phyloP scores from a whole-genome alignment of 495 filamentous ascomycete genomes.

The Pseudomonodictys pantanalensis region DNA sequence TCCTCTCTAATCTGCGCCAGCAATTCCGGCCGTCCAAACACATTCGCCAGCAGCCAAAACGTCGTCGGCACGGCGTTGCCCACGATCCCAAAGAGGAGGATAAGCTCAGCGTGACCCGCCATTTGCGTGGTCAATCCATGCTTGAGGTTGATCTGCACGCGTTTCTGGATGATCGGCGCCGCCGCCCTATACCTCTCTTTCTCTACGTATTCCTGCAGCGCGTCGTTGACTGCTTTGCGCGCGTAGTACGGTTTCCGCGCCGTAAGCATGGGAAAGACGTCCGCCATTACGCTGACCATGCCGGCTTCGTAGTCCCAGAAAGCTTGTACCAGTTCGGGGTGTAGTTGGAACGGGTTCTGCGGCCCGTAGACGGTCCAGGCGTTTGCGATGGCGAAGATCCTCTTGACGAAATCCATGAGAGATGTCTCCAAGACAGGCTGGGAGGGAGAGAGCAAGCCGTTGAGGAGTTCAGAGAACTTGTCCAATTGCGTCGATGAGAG shows the following conservation, averaged over 20 bases:
- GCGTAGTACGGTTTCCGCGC: constrained; percentile 32
- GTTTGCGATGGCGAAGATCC: constrained; percentile 21
- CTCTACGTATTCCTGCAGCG: constrained; percentile 31
- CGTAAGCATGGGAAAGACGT: constrained; percentile 30
- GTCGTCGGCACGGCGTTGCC: constrained; percentile 28
- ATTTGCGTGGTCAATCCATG: constrained; percentile 23
- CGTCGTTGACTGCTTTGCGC: constrained; percentile 29
- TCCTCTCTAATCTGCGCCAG: constrained; percentile 16
- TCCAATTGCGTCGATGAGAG: constrained; percentile 1
- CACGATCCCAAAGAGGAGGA: constrained; percentile 26
- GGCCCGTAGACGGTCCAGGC: constrained; percentile 35
- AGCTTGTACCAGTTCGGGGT: constrained; percentile 26
- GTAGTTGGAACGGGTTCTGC: constrained; percentile 31
- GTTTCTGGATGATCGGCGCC: constrained; percentile 32
- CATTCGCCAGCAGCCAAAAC: constrained; percentile 28
- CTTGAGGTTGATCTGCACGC: constrained; percentile 23
- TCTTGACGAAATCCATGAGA: constrained; percentile 20
- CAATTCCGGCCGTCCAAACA: constrained; percentile 18
- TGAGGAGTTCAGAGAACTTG: constrained; percentile 7
- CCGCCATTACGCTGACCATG: constrained; percentile 23
- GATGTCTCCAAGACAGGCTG: constrained; percentile 5
- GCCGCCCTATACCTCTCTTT: constrained; percentile 24
- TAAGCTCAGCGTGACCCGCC: constrained; percentile 17
- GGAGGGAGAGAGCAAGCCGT: constrained; percentile 24
- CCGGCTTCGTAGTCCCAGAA: constrained; percentile 38